These are phyloP conservation scores for Fusarium armeniacum DNA, from an alignment of 2,329 filamentous ascomycete genomes.

Conservation along the genomic window DNA sequence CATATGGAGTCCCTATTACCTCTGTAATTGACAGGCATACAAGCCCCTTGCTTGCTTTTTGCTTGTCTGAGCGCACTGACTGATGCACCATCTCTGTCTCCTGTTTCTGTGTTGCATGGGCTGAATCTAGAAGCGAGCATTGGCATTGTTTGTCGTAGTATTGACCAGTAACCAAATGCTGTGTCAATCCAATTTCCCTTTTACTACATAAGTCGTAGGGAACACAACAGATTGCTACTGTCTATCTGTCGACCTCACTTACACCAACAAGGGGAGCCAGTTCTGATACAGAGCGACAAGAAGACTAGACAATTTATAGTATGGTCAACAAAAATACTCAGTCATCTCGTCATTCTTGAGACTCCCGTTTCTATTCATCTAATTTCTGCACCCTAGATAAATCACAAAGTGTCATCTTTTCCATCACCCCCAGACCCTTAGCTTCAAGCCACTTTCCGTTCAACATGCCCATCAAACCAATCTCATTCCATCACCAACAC, in stretches of 20 bases:
- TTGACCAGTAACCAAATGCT: slow-evolving; percentile 18
- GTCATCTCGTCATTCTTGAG: not conserved
- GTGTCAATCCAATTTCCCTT: slow-evolving; percentile 18
- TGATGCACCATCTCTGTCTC: not conserved
- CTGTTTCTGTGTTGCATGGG: slow-evolving; percentile 34
- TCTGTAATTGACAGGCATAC: not conserved
- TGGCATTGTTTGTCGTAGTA: slow-evolving; percentile 23
- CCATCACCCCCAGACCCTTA: not conserved
- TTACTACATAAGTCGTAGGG: slow-evolving; percentile 7
- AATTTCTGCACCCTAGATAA: not conserved
- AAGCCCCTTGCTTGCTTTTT: slow-evolving; percentile 5
- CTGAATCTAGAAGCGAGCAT: slow-evolving; percentile 40
- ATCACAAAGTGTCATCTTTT: not conserved
- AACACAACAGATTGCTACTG: slow-evolving; percentile 11
- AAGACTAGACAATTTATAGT: not conserved
- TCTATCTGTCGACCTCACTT: slow-evolving; percentile 18
- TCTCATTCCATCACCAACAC: slow-evolving; percentile 4
- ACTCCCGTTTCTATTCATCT: not conserved
- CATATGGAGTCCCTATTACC: not conserved
- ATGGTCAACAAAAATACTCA: not conserved
- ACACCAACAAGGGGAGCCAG: slow-evolving; percentile 15
- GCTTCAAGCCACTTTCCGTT: slow-evolving; percentile 19
- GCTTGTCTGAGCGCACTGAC: slow-evolving; percentile 17
- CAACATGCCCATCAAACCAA: slow-evolving; percentile 4
- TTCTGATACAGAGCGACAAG: not conserved